Evolutionary conservation across 371 early-diverging fungal species (phyloP).

Genomic region (Saksenaea vasiformis): DNA sequence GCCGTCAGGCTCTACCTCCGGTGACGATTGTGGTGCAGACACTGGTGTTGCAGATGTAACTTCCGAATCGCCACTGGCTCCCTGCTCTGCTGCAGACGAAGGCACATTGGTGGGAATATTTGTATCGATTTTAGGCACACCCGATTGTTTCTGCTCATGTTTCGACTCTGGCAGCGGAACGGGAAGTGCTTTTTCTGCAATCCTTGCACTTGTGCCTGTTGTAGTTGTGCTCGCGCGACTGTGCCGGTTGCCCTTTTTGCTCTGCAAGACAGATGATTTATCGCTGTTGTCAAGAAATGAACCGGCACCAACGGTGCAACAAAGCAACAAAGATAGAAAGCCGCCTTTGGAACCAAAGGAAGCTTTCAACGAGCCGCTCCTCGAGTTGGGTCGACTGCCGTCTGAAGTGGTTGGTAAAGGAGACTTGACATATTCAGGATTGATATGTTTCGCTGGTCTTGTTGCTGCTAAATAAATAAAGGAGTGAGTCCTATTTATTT

Average conservation of each 20-base stretch:
- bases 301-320: constrained; percentile 34
- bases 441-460: neutral
- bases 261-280: constrained; percentile 21
- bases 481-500: neutral
- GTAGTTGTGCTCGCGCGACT: neutral
- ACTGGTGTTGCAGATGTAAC: neutral
- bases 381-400: neutral
- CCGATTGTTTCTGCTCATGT: neutral
- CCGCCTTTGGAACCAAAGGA: constrained; percentile 26
- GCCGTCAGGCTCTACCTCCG: neutral
- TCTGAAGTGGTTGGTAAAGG: neutral
- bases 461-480: neutral
- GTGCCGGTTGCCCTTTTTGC: constrained; percentile 16
- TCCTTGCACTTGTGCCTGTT: neutral
- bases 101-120: neutral
- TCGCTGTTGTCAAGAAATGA: constrained; percentile 38
- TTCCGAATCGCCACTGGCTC: neutral
- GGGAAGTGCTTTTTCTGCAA: neutral
- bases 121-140: neutral
- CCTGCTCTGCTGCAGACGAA: neutral
- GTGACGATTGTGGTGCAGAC: neutral
- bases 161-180: neutral
- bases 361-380: constrained; percentile 22
- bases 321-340: constrained; percentile 29
- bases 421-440: constrained; percentile 1